Base-by-base conservation (phyloP, 495 filamentous ascomycete genomes). In the Neurospora sp. region DNA sequence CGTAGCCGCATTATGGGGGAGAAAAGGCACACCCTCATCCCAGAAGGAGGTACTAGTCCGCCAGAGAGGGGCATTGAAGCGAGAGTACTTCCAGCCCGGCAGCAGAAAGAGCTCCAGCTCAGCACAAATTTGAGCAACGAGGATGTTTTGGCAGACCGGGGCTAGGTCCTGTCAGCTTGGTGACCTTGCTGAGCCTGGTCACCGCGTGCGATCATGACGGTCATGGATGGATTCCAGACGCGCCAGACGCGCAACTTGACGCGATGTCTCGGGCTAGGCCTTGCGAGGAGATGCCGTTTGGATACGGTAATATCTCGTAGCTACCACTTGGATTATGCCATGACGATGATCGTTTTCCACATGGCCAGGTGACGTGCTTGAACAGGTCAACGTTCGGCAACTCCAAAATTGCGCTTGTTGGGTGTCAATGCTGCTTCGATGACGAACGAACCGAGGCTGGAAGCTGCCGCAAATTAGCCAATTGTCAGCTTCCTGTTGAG, bases 341-440 rank as follows among this genome's bases (percentile, higher is more conserved):
- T 66, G 54, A 18, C 7, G 14, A 18, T 66, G 12, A 35, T 31
- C 14, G 54, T 27, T 35, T 66, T 66, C 27, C 54, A 35, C 27
- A 62, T 74, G 69, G 59, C 31, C 48, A 66, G 69, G 72, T 69
- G 74, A 70, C 71, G 74, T 75, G 71, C 76, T 74, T 72, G 72
- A 75, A 71, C 39, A 35, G 75, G 74, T 74, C 75, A 76, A 78
- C 75, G 54, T 72, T 76, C 81, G 79, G 78, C 71, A 76, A 77
- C 75, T 77, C 81, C 83, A 81, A 84, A 78, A 85, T 85, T 86
- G 82, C 82, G 77, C 78, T 78, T 66, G 54, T 66, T 66, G 27
- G 23, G 54, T 78, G 78, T 82, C 82, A 83, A 86, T 83, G 84
- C 83, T 76, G 71, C 31, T 40, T 69, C 48, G 23, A 62, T 66